These are phyloP conservation scores for Mortierella sp. DNA, from an alignment of 371 early-diverging fungal genomes.

Conservation along the genomic window DNA sequence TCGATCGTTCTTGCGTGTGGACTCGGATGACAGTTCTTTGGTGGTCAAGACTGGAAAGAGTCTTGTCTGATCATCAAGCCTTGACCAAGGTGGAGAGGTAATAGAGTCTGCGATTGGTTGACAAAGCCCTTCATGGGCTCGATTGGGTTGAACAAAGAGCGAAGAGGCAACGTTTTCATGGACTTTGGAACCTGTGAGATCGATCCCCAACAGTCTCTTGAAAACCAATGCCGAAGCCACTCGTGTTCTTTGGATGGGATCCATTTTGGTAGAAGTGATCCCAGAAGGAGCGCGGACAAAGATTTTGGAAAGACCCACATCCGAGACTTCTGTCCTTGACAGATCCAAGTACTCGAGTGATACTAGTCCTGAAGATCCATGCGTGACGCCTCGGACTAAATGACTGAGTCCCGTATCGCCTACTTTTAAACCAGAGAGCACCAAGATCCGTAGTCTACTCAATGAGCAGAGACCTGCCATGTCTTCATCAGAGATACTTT, in stretches of 20 bases:
- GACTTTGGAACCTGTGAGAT: conserved; percentile 24
- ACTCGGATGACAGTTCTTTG: no score
- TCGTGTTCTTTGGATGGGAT: background rate
- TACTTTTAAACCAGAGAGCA: conserved; percentile 21
- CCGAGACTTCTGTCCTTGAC: conserved; percentile 27
- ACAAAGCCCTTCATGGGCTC: no score
- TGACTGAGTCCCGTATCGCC: conserved; percentile 45
- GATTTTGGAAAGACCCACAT: conserved; percentile 20
- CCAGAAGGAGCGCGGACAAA: background rate
- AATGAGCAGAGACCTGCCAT: conserved; percentile 32
- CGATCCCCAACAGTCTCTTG: conserved; percentile 30
- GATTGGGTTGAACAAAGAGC: no score
- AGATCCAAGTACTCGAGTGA: conserved; percentile 37
- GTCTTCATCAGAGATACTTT: conserved; percentile 29
- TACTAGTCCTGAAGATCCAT: conserved; percentile 30
- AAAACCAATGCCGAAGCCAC: no score
- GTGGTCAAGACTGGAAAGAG: conserved; percentile 22
- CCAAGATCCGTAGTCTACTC: conserved; percentile 29
- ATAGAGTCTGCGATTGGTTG: no score
- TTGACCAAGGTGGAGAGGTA: no score
- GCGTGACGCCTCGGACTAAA: conserved; percentile 32
- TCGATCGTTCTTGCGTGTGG: no score
- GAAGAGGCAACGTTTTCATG: conserved; percentile 9
- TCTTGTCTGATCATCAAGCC: background rate
- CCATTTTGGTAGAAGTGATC: background rate